phyloP scores from a whole-genome alignment of 2,329 filamentous ascomycete genomes.

The Daldinia eschscholtzii region DNA sequence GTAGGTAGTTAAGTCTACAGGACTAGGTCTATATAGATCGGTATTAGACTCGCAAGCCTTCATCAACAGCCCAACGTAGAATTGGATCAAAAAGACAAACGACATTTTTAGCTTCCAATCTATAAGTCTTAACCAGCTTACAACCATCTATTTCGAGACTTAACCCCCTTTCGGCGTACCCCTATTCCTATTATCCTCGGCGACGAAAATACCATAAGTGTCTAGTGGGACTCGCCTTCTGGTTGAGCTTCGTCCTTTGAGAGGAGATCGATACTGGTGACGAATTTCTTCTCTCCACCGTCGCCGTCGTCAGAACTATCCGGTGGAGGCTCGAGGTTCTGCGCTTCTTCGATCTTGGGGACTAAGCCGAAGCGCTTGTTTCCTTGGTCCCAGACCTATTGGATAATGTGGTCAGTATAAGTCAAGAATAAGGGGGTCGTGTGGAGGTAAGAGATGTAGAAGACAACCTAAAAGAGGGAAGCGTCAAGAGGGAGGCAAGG shows the following conservation, averaged over 20 bases:
- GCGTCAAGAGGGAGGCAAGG: background rate
- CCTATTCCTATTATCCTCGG: background rate
- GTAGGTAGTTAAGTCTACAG: background rate
- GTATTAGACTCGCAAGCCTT: background rate
- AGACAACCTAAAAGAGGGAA: no score
- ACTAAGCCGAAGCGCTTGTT: slow-evolving; percentile 71
- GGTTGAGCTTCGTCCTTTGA: slow-evolving; percentile 13
- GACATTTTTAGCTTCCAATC: background rate
- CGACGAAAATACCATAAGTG: background rate
- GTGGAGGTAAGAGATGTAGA: background rate
- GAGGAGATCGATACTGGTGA: slow-evolving; percentile 42
- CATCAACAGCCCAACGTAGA: background rate
- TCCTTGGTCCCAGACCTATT: slow-evolving; percentile 72
- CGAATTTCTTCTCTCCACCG: slow-evolving; percentile 43
- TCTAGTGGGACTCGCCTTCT: background rate
- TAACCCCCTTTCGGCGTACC: background rate
- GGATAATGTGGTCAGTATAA: slow-evolving; percentile 26
- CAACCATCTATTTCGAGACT: background rate
- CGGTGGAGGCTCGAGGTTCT: slow-evolving; percentile 50
- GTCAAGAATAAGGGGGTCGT: no score
- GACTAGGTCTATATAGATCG: background rate
- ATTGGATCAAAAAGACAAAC: background rate
- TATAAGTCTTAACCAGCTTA: background rate
- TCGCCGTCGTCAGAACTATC: slow-evolving; percentile 29
- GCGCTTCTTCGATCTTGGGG: slow-evolving; percentile 62